These are phyloP conservation scores for Abrus precatorius DNA, from an alignment of 306 rosid species.

Conservation along the genomic window DNA sequence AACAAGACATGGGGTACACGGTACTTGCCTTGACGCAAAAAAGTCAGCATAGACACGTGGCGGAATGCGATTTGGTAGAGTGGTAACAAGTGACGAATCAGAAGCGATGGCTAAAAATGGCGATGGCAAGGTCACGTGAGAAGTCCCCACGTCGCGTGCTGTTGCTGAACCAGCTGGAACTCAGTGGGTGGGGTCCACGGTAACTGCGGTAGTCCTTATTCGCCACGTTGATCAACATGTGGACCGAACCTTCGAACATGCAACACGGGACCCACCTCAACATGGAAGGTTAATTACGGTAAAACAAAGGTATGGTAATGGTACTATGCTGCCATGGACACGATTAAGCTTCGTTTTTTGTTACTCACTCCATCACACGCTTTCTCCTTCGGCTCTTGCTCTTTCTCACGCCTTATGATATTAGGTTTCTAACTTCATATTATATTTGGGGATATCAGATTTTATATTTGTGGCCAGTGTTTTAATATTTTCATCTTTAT, in stretches of 20 bases:
- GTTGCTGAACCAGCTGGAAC: slow-evolving; percentile 45
- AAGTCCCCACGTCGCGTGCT: slow-evolving; percentile 55
- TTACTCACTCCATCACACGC: background rate
- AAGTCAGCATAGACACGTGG: slow-evolving; percentile 56
- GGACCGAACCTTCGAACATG: slow-evolving; percentile 60
- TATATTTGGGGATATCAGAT: too few relatives aligned
- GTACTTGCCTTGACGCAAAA: slow-evolving; percentile 37
- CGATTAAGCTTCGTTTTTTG: background rate
- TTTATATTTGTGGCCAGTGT: too few relatives aligned
- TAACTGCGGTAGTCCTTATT: slow-evolving; percentile 32
- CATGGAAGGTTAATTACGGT: slow-evolving; percentile 47
- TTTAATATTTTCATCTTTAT: too few relatives aligned
- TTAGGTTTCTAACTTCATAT: too few relatives aligned
- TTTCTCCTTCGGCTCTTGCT: background rate
- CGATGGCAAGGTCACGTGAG: slow-evolving; percentile 70
- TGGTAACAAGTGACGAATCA: slow-evolving; percentile 1
- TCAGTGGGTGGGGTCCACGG: slow-evolving; percentile 55
- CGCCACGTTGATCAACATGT: slow-evolving; percentile 63
- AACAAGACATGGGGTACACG: background rate
- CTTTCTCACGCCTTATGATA: too few relatives aligned
- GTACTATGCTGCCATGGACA: too few relatives aligned
- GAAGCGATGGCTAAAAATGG: slow-evolving; percentile 29
- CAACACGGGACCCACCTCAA: slow-evolving; percentile 51
- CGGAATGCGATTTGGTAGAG: background rate
- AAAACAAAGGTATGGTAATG: background rate